phyloP scores from a whole-genome alignment of 352 stramenopile genomes.

The Phytopythium boreale region DNA sequence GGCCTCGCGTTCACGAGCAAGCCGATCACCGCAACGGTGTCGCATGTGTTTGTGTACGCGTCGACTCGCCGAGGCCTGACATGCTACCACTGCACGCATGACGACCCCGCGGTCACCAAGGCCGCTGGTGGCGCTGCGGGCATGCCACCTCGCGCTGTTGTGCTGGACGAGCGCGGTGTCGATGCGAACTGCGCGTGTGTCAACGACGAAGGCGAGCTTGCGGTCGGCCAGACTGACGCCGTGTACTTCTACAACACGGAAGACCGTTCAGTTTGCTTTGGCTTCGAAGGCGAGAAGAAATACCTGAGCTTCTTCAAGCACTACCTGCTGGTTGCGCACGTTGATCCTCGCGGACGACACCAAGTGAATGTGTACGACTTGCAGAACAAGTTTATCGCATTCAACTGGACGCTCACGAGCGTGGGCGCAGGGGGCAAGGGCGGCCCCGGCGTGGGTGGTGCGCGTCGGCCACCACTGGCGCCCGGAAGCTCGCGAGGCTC shows the following conservation, averaged over 20 bases:
- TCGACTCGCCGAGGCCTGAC: conserved; percentile 75
- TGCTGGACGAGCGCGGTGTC: conserved; percentile 80
- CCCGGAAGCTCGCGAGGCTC: conserved; percentile 25
- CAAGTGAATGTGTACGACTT: conserved; percentile 91
- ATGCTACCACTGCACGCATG: conserved; percentile 83
- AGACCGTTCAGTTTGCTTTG: conserved; percentile 85
- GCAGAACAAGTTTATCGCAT: conserved; percentile 92
- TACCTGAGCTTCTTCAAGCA: conserved; percentile 88
- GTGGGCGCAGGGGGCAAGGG: conserved; percentile 28
- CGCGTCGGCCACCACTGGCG: conserved; percentile 25
- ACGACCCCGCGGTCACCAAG: conserved; percentile 76
- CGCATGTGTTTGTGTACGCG: conserved; percentile 78
- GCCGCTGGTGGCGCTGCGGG: conserved; percentile 52
- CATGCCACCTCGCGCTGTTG: conserved; percentile 66
- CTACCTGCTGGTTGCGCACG: conserved; percentile 80
- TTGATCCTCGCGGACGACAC: conserved; percentile 76
- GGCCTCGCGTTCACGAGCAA: conserved; percentile 79
- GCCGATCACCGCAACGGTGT: conserved; percentile 51
- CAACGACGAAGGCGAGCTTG: conserved; percentile 83
- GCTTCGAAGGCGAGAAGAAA: conserved; percentile 87
- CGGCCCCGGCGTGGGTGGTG: conserved; percentile 4
- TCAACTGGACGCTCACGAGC: conserved; percentile 87
- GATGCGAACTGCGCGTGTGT: conserved; percentile 80
- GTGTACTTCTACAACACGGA: conserved; percentile 90
- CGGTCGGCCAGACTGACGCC: conserved; percentile 78